Conservation (phyloP, 2,329 filamentous ascomycete species). For the Arthrobotrys megalospora region DNA sequence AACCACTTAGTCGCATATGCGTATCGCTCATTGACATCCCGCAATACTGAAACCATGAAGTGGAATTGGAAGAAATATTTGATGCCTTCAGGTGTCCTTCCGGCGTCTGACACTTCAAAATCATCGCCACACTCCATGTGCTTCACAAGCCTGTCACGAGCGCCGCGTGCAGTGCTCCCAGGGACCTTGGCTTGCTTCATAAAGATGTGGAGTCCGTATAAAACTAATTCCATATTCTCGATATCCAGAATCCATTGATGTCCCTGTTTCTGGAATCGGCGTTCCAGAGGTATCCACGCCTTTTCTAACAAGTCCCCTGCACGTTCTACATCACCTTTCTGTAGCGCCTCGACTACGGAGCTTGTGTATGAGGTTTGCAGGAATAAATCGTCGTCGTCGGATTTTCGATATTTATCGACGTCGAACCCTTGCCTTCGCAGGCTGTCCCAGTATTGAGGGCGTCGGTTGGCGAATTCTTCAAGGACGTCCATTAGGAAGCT, state of each 20-base stretch:
- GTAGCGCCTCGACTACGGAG: neutral
- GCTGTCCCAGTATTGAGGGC: conserved; percentile 16
- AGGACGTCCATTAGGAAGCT: conserved; percentile 22
- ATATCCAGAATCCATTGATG: conserved; percentile 1
- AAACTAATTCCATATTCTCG: neutral
- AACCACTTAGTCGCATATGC: neutral
- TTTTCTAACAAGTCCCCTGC: conserved; percentile 8
- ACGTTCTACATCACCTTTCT: conserved; percentile 14
- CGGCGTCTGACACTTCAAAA: neutral
- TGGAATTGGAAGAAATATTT: conserved; percentile 25
- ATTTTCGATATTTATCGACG: neutral
- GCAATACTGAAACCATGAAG: neutral
- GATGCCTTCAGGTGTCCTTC: neutral
- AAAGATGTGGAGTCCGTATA: neutral
- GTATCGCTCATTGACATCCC: neutral
- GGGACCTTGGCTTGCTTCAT: neutral
- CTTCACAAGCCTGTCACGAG: neutral
- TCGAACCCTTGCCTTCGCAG: conserved; percentile 21
- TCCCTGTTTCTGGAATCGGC: neutral
- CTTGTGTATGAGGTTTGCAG: conserved; percentile 26
- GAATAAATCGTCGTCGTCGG: conserved; percentile 33
- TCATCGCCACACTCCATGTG: neutral
- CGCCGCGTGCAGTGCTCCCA: neutral
- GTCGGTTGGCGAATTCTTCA: conserved; percentile 20
- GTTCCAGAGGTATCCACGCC: neutral